phyloP scores from a whole-genome alignment of 2,329 filamentous ascomycete species.

The Fusarium subglutinans region DNA sequence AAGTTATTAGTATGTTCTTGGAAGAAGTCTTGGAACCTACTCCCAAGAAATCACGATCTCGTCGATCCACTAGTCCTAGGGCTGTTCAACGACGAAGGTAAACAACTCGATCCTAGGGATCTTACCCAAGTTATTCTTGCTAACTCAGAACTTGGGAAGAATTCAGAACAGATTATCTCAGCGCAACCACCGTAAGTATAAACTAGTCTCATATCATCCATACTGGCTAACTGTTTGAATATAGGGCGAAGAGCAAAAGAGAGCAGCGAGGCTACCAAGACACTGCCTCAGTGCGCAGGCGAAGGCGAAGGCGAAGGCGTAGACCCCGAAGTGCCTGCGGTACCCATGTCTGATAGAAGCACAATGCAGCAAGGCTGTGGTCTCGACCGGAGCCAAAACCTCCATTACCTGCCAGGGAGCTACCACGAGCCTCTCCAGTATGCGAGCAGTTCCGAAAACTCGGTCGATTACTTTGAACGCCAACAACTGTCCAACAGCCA shows the following conservation, averaged over 20 bases:
- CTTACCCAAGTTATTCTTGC: neutral
- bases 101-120: neutral
- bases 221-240: neutral
- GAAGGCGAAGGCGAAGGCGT: neutral
- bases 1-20: neutral
- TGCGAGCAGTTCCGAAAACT: neutral
- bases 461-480: neutral
- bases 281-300: neutral
- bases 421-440: neutral
- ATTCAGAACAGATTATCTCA: neutral
- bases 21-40: neutral
- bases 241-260: neutral
- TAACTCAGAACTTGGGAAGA: neutral
- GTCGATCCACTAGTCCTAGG: neutral
- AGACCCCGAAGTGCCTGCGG: neutral
- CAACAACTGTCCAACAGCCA: neutral
- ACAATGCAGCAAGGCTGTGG: neutral
- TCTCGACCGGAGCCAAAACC: neutral
- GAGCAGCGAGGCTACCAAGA: neutral
- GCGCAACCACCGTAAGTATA: neutral
- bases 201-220: neutral
- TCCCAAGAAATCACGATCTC: neutral
- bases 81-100: neutral
- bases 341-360: neutral
- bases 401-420: neutral